phyloP scores from a whole-genome alignment of 805 yeast genomes.

The Huiozyma sinensis region DNA sequence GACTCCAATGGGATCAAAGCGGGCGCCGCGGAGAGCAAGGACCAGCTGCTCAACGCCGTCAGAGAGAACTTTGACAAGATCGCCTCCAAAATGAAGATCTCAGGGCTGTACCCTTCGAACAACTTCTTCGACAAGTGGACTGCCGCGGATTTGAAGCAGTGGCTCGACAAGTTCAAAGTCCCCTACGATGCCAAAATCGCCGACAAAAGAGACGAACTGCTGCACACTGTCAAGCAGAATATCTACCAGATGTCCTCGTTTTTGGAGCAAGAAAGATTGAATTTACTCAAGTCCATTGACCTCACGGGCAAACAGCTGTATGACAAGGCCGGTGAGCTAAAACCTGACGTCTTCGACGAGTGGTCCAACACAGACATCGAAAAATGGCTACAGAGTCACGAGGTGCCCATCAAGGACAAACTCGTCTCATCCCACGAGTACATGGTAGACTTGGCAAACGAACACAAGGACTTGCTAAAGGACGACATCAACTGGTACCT shows the following conservation, averaged over 20 bases:
- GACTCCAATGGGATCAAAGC: constrained; percentile 33
- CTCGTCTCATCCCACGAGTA: constrained; percentile 27
- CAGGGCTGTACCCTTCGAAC: constrained; percentile 40
- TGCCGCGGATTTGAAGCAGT: constrained; percentile 33
- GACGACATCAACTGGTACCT: constrained; percentile 33
- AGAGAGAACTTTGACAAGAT: constrained; percentile 34
- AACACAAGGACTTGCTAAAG: constrained; percentile 28
- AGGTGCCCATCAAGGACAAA: constrained; percentile 30
- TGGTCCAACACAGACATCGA: constrained; percentile 47
- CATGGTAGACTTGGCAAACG: constrained; percentile 28
- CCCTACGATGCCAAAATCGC: constrained; percentile 23
- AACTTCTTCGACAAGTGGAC: constrained; percentile 37
- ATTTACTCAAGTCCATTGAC: constrained; percentile 33
- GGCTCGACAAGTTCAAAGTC: constrained; percentile 40
- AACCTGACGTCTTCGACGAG: constrained; percentile 36
- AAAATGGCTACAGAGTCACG: constrained; percentile 43
- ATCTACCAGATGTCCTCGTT: constrained; percentile 35
- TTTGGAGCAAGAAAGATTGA: constrained; percentile 30
- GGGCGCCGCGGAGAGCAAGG: constrained; percentile 31
- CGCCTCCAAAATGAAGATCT: constrained; percentile 27
- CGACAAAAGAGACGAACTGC: constrained; percentile 16
- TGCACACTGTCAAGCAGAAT: constrained; percentile 31
- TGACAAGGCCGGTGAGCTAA: constrained; percentile 32
- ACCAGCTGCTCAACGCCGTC: constrained; percentile 37
- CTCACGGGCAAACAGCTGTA: constrained; percentile 28